Evolutionary conservation across 495 filamentous ascomycete species (phyloP), one percentile per base, ranked within the genome.

Genomic region (Annulohypoxylon maeteangense): DNA sequence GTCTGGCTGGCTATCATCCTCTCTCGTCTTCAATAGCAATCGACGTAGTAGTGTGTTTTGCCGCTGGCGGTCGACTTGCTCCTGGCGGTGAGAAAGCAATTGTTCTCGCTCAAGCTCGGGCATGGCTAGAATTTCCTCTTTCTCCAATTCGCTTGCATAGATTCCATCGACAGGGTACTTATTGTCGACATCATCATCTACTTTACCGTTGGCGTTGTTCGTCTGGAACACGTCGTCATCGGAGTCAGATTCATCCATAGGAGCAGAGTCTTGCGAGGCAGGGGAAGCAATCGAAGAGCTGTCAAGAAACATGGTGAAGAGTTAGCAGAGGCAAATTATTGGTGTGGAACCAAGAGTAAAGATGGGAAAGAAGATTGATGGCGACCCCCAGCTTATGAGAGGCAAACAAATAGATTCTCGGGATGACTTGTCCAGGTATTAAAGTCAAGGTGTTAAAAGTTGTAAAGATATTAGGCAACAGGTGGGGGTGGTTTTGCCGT

Each of bases 111-210:
- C 88, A 25, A 98, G 89, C 76, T 98, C 93, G 2, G 94, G 90
- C 87, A 98, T 90, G 29, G 87, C 88, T 85, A 94, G 89, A 59
- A 99, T 95, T 27, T 90, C 85, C 18, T 85, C 85, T 78, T 92
- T 96, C 75, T 99, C 95, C 34, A 89, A 85, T 14, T 88, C 85
- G 56, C 90, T 91, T 65, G 88, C 86, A 81, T 93, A 98, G 29
- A 94, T 90, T 54, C 93, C 93, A 45, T 98, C 96, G 67, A 97
- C 85, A 0, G 95, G 93, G 74, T 93, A 98, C 31, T 92, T 88
- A 3, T 86, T 84, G 22, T 87, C 89, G 58, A 90, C 85, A 11
- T 86, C 83, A 55, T 89, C 86, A 34, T 84, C 83, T 80, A 87
- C 65, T 80, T 86, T 77, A 83, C 85, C 69, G 36, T 77, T 77